phyloP scores from a whole-genome alignment of 345 rosid species.

The Hirschfeldia incana region DNA sequence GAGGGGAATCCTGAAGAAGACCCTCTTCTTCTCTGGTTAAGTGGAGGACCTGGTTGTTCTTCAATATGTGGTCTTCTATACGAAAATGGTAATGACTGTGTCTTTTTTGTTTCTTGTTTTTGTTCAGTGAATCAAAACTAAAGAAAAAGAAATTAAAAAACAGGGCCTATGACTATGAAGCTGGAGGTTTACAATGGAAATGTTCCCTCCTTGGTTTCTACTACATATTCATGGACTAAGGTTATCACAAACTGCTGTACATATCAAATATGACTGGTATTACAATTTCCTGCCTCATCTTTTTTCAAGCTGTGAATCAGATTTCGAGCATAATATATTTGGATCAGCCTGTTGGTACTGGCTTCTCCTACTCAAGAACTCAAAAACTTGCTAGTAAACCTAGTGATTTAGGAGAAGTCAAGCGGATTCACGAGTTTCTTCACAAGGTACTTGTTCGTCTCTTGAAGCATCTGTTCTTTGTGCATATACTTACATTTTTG shows the following conservation, averaged over 20 bases:
- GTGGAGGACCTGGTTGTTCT: too few relatives aligned
- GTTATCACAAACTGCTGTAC: constrained; percentile 47
- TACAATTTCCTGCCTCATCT: constrained; percentile 39
- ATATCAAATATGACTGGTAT: background rate
- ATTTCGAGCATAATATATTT: constrained; percentile 64
- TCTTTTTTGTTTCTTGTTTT: constrained; percentile 42
- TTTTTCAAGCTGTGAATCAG: constrained; percentile 31
- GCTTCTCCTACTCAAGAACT: constrained; percentile 66
- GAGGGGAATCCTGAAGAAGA: too few relatives aligned
- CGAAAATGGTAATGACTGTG: background rate
- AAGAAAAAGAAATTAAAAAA: background rate
- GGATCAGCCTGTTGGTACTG: constrained; percentile 77
- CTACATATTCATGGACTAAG: constrained; percentile 76
- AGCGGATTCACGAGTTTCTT: constrained; percentile 51
- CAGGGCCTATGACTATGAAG: constrained; percentile 4
- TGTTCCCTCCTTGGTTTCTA: constrained; percentile 56
- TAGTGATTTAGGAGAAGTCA: constrained; percentile 51
- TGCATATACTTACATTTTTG: background rate
- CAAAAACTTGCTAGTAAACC: constrained; percentile 23
- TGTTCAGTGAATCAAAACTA: background rate
- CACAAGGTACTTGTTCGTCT: constrained; percentile 39
- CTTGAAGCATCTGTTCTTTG: constrained; percentile 3
- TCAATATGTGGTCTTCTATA: too few relatives aligned
- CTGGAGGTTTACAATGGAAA: constrained; percentile 52
- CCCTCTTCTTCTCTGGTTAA: too few relatives aligned